These are phyloP conservation scores for Tricholoma flavovirens DNA, from an alignment of 768 basidiomycete species.

Conservation along the genomic window DNA sequence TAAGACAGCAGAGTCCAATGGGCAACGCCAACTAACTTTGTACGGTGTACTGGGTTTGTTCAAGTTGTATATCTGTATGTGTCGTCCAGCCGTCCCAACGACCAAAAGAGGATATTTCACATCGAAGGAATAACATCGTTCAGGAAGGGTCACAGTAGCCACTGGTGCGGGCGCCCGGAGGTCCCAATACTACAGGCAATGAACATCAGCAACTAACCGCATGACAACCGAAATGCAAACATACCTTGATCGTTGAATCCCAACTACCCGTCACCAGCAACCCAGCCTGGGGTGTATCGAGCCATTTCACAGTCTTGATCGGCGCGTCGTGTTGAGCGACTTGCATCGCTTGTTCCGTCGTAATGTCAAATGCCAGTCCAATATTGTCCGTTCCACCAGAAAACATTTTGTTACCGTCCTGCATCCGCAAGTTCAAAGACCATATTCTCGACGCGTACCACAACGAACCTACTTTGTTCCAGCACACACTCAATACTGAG, in stretches of 20 bases:
- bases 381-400: slow-evolving; percentile 95
- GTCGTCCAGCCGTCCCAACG: slow-evolving; percentile 89
- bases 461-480: slow-evolving; percentile 70
- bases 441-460: not conserved
- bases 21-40: slow-evolving; percentile 45
- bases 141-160: slow-evolving; percentile 73
- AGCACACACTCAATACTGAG: slow-evolving; percentile 82
- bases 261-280: slow-evolving; percentile 92
- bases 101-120: slow-evolving; percentile 80
- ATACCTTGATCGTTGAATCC: slow-evolving; percentile 95
- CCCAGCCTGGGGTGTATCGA: slow-evolving; percentile 67
- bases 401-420: slow-evolving; percentile 91
- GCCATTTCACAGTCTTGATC: slow-evolving; percentile 76
- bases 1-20: not conserved
- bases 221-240: slow-evolving; percentile 12
- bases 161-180: slow-evolving; percentile 70
- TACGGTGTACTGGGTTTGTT: slow-evolving; percentile 72
- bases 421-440: slow-evolving; percentile 4
- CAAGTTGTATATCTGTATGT: slow-evolving; percentile 86
- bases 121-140: slow-evolving; percentile 86
- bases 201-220: not conserved
- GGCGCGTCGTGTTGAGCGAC: slow-evolving; percentile 93
- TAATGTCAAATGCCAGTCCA: slow-evolving; percentile 87
- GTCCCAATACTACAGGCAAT: slow-evolving; percentile 78
- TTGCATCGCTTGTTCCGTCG: slow-evolving; percentile 73